Percentiles rank a stretch among this genome's conserved stretches.
phyloP scores from a whole-genome alignment of 2,329 filamentous ascomycete species.

The Stylonectria norvegica region DNA sequence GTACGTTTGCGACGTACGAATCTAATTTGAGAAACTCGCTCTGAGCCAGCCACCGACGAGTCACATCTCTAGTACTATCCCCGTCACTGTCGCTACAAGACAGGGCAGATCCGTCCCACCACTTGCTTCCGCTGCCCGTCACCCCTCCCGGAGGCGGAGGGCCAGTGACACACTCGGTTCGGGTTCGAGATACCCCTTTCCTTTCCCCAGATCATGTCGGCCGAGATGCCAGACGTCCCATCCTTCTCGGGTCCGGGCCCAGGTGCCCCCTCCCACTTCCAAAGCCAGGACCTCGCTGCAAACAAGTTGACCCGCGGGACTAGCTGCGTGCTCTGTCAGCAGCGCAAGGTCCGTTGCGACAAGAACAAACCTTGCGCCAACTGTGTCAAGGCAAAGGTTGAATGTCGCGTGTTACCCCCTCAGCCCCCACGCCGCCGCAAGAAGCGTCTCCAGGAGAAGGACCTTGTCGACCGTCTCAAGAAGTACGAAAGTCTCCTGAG shows the following conservation, averaged over 20 bases:
- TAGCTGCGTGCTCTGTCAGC: conserved; percentile 70
- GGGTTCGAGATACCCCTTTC: too few relatives aligned
- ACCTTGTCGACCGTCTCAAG: conserved; percentile 65
- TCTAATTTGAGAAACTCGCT: too few relatives aligned
- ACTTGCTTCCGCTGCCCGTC: too few relatives aligned
- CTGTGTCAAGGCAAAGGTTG: conserved; percentile 59
- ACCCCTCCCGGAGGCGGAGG: too few relatives aligned
- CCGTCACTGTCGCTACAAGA: too few relatives aligned
- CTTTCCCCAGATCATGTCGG: conserved; percentile 2
- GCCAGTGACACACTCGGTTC: too few relatives aligned
- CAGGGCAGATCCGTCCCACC: too few relatives aligned
- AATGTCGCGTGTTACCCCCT: conserved; percentile 59
- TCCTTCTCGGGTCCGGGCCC: conserved; percentile 18
- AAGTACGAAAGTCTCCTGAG: conserved; percentile 65
- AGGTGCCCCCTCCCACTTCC: conserved; percentile 20
- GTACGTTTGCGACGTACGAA: too few relatives aligned
- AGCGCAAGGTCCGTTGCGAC: conserved; percentile 72
- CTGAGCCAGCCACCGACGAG: too few relatives aligned
- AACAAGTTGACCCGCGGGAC: conserved; percentile 57
- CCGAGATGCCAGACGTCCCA: background rate
- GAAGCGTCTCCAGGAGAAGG: conserved; percentile 65
- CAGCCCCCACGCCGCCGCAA: conserved; percentile 56
- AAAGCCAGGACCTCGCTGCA: conserved; percentile 38
- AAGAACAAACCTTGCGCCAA: conserved; percentile 69
- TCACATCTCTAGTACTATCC: too few relatives aligned